Evolutionary conservation across 2,329 filamentous ascomycete genomes (phyloP).

Genomic region (Chrysoporthe cubensis): DNA sequence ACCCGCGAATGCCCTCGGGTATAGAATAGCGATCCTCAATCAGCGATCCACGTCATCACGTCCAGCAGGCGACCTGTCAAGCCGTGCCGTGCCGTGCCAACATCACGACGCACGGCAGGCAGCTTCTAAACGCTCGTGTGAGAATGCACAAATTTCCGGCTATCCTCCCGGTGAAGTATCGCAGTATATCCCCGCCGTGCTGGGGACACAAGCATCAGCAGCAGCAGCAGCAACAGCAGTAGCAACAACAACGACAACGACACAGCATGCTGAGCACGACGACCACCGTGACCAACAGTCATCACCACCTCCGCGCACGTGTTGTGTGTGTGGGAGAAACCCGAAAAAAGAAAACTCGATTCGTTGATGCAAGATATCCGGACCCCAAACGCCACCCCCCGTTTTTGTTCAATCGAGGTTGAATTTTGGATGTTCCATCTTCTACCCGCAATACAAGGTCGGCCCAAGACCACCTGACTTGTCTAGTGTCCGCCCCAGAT

Average conservation of each 20-base stretch:
- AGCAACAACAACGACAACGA: background rate
- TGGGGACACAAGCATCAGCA: background rate
- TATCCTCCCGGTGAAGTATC: conserved; percentile 58
- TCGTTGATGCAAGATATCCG: conserved; percentile 79
- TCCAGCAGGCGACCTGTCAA: conserved; percentile 39
- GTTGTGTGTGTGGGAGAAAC: conserved; percentile 4
- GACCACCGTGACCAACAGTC: conserved; percentile 37
- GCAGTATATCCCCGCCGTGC: conserved; percentile 4
- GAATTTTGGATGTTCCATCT: conserved; percentile 67
- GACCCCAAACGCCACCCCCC: conserved; percentile 72
- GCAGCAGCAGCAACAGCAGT: conserved; percentile 2
- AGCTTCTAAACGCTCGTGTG: conserved; percentile 57
- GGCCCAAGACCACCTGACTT: conserved; percentile 44
- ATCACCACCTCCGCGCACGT: conserved; percentile 48
- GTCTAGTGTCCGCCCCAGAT: conserved; percentile 21
- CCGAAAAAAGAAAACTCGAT: conserved; percentile 41
- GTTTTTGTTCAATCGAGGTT: conserved; percentile 55
- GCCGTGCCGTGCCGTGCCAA: conserved; percentile 15
- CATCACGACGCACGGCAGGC: conserved; percentile 21
- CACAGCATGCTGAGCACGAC: conserved; percentile 7
- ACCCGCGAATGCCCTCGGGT: conserved; percentile 38
- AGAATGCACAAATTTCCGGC: conserved; percentile 59
- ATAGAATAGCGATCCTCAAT: conserved; percentile 61
- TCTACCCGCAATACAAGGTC: conserved; percentile 65
- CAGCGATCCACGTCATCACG: conserved; percentile 66